Evolutionary conservation across 768 basidiomycete genomes (phyloP).

Genomic region (Lentinula raphanica): DNA sequence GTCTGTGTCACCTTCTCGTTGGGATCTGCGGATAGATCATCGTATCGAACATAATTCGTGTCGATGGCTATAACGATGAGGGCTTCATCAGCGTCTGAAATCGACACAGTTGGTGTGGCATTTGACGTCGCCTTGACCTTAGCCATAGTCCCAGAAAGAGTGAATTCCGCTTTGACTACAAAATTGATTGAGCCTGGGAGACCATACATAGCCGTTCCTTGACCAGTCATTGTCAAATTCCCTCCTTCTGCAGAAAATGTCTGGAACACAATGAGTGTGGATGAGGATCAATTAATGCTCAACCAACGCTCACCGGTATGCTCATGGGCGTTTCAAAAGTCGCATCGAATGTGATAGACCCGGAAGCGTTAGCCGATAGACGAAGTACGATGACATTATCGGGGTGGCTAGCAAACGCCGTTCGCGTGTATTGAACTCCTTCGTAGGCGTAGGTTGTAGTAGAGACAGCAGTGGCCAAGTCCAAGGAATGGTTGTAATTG

Average conservation of each 20-base stretch:
- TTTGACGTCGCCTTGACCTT: not conserved
- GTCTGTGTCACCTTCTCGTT: not conserved
- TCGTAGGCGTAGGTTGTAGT: slow-evolving; percentile 5
- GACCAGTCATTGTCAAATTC: slow-evolving; percentile 6
- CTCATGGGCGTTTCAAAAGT: slow-evolving; percentile 4
- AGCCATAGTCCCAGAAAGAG: slow-evolving; percentile 2
- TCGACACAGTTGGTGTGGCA: not conserved
- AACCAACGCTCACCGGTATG: not conserved
- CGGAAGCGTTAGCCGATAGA: not conserved
- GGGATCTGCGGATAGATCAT: slow-evolving; percentile 9
- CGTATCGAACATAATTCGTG: slow-evolving; percentile 10
- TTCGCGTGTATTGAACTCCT: slow-evolving; percentile 5
- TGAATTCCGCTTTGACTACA: slow-evolving; percentile 2
- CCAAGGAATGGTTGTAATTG: slow-evolving; percentile 2
- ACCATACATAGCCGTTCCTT: slow-evolving; percentile 3
- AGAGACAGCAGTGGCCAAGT: slow-evolving; percentile 1
- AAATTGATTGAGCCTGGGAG: slow-evolving; percentile 8
- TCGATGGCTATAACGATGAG: slow-evolving; percentile 8
- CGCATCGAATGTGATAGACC: not conserved
- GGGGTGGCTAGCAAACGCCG: slow-evolving; percentile 6
- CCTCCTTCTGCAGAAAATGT: slow-evolving; percentile 1
- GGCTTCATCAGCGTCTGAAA: slow-evolving; percentile 6
- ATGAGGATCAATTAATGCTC: no score
- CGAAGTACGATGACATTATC: slow-evolving; percentile 3
- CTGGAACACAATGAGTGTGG: not conserved